These are phyloP conservation scores for Filobasidium wieringae DNA, from an alignment of 768 basidiomycete species.

Conservation along the genomic window DNA sequence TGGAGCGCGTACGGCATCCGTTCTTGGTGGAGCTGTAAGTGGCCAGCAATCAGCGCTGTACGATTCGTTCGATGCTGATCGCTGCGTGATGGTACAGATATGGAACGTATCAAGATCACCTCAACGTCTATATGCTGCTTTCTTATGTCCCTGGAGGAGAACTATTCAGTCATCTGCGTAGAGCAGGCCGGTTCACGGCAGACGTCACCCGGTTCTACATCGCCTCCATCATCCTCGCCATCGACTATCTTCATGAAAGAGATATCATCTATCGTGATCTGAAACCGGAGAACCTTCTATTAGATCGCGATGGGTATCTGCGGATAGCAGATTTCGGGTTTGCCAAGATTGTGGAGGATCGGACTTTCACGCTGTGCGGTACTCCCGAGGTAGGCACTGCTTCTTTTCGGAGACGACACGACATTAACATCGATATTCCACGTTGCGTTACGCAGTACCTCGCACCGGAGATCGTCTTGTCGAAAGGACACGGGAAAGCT, in stretches of 20 bases:
- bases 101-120: slow-evolving; percentile 59
- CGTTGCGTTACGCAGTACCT: slow-evolving; percentile 48
- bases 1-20: slow-evolving; percentile 80
- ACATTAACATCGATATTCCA: background rate
- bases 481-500: slow-evolving; percentile 93
- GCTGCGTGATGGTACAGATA: slow-evolving; percentile 15
- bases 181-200: slow-evolving; percentile 85
- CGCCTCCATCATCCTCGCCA: slow-evolving; percentile 85
- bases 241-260: slow-evolving; percentile 86
- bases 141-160: slow-evolving; percentile 95
- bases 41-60: background rate
- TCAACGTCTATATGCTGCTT: slow-evolving; percentile 97
- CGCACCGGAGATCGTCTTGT: slow-evolving; percentile 95
- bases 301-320: slow-evolving; percentile 85
- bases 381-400: slow-evolving; percentile 28
- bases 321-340: slow-evolving; percentile 97
- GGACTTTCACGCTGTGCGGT: slow-evolving; percentile 91
- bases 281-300: slow-evolving; percentile 95
- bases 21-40: slow-evolving; percentile 92
- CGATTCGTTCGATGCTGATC: too few species aligned
- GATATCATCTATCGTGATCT: slow-evolving; percentile 98
- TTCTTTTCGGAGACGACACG: background rate
- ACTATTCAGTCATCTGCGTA: slow-evolving; percentile 79
- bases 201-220: slow-evolving; percentile 98
- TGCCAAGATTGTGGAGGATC: slow-evolving; percentile 91